Conservation (phyloP, 345 rosid genomes). For the Moricandia arvensis region DNA sequence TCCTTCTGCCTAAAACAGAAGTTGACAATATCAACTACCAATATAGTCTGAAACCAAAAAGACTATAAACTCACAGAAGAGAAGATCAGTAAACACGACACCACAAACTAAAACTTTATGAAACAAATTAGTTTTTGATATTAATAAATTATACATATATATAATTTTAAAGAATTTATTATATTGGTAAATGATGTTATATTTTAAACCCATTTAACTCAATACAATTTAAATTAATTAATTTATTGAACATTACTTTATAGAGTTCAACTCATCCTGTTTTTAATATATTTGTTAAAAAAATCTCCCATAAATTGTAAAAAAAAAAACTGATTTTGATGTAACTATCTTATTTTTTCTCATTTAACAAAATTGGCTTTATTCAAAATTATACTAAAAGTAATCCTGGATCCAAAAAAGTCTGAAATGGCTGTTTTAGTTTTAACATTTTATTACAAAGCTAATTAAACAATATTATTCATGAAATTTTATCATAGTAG, state of each 20-base stretch:
- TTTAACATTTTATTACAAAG: not conserved
- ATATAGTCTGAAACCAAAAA: not conserved
- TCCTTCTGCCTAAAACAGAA: not conserved
- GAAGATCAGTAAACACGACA: not conserved
- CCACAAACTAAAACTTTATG: not conserved
- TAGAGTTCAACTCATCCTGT: no score
- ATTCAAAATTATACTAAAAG: not conserved
- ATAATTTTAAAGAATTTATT: no score
- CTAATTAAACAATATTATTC: not conserved
- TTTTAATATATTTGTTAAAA: no score
- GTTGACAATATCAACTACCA: not conserved
- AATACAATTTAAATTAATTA: no score
- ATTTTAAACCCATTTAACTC: no score
- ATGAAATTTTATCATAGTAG: conserved; percentile 16
- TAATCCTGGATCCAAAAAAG: not conserved
- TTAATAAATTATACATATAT: not conserved
- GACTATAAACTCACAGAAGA: not conserved
- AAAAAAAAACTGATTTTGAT: no score
- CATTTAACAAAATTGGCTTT: not conserved
- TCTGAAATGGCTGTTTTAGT: not conserved
- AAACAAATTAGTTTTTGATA: not conserved
- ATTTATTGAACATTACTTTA: no score
- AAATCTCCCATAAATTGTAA: no score
- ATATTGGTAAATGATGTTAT: no score
- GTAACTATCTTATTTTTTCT: not conserved